Evolutionary conservation across 495 filamentous ascomycete genomes (phyloP).

Genomic region (Xylaria curta): DNA sequence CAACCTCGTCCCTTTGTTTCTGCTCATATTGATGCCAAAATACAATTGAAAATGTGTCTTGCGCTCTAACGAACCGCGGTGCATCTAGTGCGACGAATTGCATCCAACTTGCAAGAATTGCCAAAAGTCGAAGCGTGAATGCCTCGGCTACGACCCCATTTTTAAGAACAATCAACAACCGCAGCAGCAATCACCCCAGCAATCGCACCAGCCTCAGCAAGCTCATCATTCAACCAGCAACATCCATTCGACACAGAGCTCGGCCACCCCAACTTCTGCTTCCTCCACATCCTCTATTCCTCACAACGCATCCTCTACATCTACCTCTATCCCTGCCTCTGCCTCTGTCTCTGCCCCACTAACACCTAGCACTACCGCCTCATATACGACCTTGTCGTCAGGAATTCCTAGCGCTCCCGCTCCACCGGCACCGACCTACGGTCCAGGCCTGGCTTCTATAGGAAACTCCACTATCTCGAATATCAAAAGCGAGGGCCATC

Average conservation of each 20-base stretch:
- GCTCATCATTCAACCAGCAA: constrained; percentile 14
- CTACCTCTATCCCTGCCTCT: constrained; percentile 56
- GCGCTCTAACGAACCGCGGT: constrained; percentile 14
- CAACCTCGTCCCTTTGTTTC: constrained; percentile 10
- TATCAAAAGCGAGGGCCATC: constrained; percentile 67
- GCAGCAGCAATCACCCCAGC: constrained; percentile 33
- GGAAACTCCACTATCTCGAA: constrained; percentile 56
- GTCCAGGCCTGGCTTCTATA: constrained; percentile 43
- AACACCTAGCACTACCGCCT: constrained; percentile 39
- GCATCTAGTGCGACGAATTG: constrained; percentile 86
- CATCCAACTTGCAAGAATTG: constrained; percentile 97
- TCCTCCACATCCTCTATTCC: constrained; percentile 41
- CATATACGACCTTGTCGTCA: constrained; percentile 34
- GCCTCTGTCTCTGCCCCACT: constrained; percentile 42
- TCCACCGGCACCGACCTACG: constrained; percentile 32
- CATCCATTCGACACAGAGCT: constrained; percentile 21
- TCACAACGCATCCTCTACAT: constrained; percentile 53
- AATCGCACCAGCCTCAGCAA: constrained; percentile 32
- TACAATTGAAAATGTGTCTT: not conserved
- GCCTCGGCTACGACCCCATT: constrained; percentile 96
- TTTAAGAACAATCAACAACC: constrained; percentile 79
- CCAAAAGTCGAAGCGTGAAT: constrained; percentile 97
- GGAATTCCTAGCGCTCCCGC: constrained; percentile 39
- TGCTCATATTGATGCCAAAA: not conserved
- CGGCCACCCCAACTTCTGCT: constrained; percentile 24